Evolutionary conservation across 192 early-diverging fungal genomes (phyloP).

Genomic region (Coemansia guatemalensis): DNA sequence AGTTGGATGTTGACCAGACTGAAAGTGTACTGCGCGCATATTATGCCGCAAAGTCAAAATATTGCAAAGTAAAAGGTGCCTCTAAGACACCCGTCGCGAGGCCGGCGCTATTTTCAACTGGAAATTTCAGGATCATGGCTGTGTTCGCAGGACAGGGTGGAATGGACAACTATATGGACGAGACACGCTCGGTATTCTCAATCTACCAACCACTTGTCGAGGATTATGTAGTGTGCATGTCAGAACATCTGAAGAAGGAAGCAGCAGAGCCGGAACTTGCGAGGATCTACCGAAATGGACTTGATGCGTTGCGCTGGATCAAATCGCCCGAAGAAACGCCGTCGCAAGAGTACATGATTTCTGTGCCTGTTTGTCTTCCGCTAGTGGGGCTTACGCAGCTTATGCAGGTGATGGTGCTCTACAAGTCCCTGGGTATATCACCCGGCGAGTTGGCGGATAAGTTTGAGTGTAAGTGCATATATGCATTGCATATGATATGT

Average conservation of each 20-base stretch:
- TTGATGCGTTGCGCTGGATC: slow-evolving; percentile 84
- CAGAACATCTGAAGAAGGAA: slow-evolving; percentile 60
- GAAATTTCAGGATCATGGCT: slow-evolving; percentile 54
- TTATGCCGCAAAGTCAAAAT: background rate
- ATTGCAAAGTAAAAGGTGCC: background rate
- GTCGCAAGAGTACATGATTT: slow-evolving; percentile 69
- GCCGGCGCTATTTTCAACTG: slow-evolving; percentile 22
- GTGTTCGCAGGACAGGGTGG: slow-evolving; percentile 96
- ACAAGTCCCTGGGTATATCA: slow-evolving; percentile 65
- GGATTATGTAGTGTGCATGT: slow-evolving; percentile 72
- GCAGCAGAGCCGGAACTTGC: slow-evolving; percentile 57
- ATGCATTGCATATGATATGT: background rate
- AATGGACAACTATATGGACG: slow-evolving; percentile 91
- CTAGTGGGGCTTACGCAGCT: slow-evolving; percentile 91
- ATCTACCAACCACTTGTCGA: slow-evolving; percentile 74
- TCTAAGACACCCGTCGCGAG: background rate
- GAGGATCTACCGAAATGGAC: slow-evolving; percentile 62
- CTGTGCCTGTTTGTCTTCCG: slow-evolving; percentile 79
- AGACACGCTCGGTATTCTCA: slow-evolving; percentile 71
- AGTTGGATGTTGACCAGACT: background rate
- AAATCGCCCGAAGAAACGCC: slow-evolving; percentile 66
- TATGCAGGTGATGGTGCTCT: slow-evolving; percentile 81
- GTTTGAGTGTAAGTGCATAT: slow-evolving; percentile 43
- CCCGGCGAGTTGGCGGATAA: slow-evolving; percentile 59
- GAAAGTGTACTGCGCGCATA: slow-evolving; percentile 23